Base-by-base conservation (phyloP, 108 stramenopile genomes). In the Nitzschia palea region DNA sequence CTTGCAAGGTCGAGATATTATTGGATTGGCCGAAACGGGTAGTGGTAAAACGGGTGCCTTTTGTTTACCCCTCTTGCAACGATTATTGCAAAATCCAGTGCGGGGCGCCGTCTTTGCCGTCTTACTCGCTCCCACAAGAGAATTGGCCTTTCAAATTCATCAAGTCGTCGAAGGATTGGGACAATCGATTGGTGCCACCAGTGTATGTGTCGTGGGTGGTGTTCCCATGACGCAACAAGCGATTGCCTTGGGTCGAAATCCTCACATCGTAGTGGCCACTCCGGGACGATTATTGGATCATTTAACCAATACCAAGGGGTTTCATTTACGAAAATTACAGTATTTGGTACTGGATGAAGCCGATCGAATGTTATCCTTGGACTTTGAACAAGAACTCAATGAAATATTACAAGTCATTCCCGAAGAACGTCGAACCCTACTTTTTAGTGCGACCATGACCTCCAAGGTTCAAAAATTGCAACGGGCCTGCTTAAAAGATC, bases 361-460 rank as follows among this genome's bases (percentile, higher is more conserved):
- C 8, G 99, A 99, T 80, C 83, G 99, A 4, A 99, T 99, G 98
- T 79, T 99, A 9, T 86, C 86, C 20, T 62, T 94, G 86, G 93
- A 94, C 59, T 94, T 94, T 68, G 93, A 94, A 56, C 71, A 88
- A 64, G 96, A 97, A 54, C 84, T 98, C 57, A 92, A 97, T 73
- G 81, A 96, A 65, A 89, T 98, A 43, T 68, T 98, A 47, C 84
- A 89, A 28, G 90, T 89, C 33, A 88, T 99, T 26, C 98, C 98
- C 29, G 81, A 88, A 62, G 71, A 72, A 9, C 83, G 98, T 27
- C 69, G 80, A 32, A 98, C 99, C 0, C 85, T 95, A 80, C 86
- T 99, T n/a, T 99, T 99, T 81, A 88, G 85, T 64, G 98, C 98
- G 10, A 99, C 98, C 44, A 99, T 99, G 98, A 99, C 98, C 0